phyloP scores from a whole-genome alignment of 257 asterid genomes.

The Voacanga thouarsii region DNA sequence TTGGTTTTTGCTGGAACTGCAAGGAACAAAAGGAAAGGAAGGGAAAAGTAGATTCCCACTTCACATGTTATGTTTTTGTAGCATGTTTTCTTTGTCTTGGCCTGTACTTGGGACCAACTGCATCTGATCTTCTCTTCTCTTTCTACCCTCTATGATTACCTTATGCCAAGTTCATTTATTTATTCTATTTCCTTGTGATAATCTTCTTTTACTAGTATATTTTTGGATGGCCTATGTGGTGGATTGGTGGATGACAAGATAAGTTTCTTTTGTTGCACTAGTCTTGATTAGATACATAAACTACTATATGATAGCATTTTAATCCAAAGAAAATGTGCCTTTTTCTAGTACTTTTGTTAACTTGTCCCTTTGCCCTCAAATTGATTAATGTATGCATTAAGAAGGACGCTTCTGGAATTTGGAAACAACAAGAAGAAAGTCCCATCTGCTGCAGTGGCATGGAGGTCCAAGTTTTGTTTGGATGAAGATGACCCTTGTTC shows the following conservation, averaged over 20 bases:
- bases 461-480: not conserved
- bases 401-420: not conserved
- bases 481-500: no score
- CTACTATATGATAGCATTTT: not conserved
- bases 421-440: not conserved
- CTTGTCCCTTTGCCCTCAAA: not conserved
- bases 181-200: not conserved
- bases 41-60: slow-evolving; percentile 39
- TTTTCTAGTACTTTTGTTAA: not conserved
- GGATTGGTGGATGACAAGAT: slow-evolving; percentile 3
- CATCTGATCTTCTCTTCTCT: slow-evolving; percentile 23
- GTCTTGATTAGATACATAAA: not conserved
- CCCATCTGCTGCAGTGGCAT: not conserved
- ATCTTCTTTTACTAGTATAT: not conserved
- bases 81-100: slow-evolving; percentile 36
- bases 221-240: not conserved
- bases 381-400: not conserved
- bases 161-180: not conserved
- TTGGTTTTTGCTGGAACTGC: slow-evolving; percentile 29
- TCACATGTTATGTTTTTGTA: slow-evolving; percentile 34
- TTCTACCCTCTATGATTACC: slow-evolving; percentile 13
- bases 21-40: slow-evolving; percentile 33
- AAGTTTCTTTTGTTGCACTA: slow-evolving; percentile 1
- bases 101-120: slow-evolving; percentile 28
- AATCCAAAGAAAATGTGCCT: not conserved